Base-by-base conservation (phyloP, 352 stramenopile genomes). In the Sclerospora graminicola region DNA sequence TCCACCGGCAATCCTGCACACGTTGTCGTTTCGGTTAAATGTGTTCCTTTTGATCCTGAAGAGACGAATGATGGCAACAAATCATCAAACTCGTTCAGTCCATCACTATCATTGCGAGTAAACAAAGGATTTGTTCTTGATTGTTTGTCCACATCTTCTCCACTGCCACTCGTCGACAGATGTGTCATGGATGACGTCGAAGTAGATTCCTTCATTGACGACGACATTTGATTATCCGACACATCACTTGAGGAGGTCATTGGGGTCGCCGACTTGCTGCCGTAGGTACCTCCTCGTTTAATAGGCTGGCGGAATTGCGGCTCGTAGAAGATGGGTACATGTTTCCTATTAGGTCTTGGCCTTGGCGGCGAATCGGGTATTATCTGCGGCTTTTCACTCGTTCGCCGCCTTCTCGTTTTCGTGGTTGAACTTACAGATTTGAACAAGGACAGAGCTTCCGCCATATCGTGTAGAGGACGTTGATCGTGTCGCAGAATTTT, bases 251-350 rank as follows among this genome's bases (percentile, higher is more conserved):
- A 62, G 0, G 66, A 77, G 9, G 54, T 54, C 8, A 66, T 65
- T 16, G 68, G 63, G 4, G 14, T 20, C 10, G 24, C 41, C 11
- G 24, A 57, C 33, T 79, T 69, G 29, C 47, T 73, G 23, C 19
- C 54, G 8, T 39, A 21, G 14, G 35, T 45, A 15, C 13, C 15
- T 32, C 14, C 10, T 45, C 52, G 23, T 56, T 65, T 41, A 35
- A 75, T 43, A 24, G 27, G 60, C 35, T 55, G 57, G 41, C 38
- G 64, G 47, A 54, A 65, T 16, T 66, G 54, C 9, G 59, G 46
- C 37, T 86, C 69, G 56, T 89, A 89, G 54, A 89, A 89, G 28
- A 89, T 83, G 2, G 77, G 77, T 19, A 89, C 73, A 50, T 89
- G 77, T 54, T 89, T 89, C 45, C 77, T 61, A 35, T 89, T 89